Conservation (phyloP, 2,329 filamentous ascomycete species). For the Penicillium sp. region DNA sequence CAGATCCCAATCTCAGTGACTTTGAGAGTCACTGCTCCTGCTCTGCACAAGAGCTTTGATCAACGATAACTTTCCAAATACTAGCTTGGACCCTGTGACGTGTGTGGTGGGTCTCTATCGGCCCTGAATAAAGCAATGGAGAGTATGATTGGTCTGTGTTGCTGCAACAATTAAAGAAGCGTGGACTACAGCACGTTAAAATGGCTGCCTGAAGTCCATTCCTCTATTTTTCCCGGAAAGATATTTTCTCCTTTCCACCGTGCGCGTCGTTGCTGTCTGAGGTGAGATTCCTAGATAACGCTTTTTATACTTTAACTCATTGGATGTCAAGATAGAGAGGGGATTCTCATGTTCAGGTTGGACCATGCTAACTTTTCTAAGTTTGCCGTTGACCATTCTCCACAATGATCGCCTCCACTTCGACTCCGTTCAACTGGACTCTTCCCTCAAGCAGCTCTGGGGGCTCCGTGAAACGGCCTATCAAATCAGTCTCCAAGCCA, state of each 20-base stretch:
- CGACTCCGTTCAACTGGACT: conserved; percentile 30
- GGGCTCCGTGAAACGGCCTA: conserved; percentile 38
- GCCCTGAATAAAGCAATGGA: neutral
- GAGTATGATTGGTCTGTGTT: neutral
- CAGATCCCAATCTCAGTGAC: neutral
- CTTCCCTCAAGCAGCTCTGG: conserved; percentile 38
- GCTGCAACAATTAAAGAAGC: neutral
- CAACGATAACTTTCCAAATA: neutral
- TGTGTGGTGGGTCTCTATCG: conserved; percentile 6
- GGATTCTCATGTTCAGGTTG: neutral
- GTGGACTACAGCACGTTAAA: neutral
- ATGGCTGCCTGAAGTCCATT: conserved; percentile 13
- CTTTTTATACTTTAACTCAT: neutral
- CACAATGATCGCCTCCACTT: conserved; percentile 20
- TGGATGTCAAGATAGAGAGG: neutral
- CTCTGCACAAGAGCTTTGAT: neutral
- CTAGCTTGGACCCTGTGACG: conserved; percentile 9
- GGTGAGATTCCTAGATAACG: neutral
- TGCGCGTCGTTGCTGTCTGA: neutral
- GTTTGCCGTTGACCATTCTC: neutral
- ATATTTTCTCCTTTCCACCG: neutral
- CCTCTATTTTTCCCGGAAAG: neutral
- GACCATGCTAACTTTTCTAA: neutral
- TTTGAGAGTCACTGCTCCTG: no score
- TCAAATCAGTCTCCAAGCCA: conserved; percentile 41